phyloP scores from a whole-genome alignment of 2,329 filamentous ascomycete genomes.

The Penicillium sp. region DNA sequence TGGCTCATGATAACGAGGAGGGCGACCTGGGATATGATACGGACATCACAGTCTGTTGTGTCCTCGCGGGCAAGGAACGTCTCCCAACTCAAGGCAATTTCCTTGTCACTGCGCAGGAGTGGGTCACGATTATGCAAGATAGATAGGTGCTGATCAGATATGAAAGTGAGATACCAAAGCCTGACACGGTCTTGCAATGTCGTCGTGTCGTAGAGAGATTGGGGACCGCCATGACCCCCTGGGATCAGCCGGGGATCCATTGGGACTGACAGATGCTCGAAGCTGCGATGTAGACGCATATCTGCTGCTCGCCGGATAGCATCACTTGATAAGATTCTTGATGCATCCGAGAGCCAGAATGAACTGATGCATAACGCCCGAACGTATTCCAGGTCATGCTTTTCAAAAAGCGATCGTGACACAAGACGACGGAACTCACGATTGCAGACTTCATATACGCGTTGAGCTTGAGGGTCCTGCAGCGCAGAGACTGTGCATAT shows the following conservation, averaged over 20 bases:
- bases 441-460: conserved; percentile 41
- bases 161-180: conserved; percentile 39
- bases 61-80: conserved; percentile 34
- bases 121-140: conserved; percentile 40
- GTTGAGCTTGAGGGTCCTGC: conserved; percentile 40
- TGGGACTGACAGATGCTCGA: conserved; percentile 33
- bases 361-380: conserved; percentile 53
- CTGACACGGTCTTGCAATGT: conserved; percentile 34
- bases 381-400: conserved; percentile 49
- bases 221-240: conserved; percentile 2
- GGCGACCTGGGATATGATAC: conserved; percentile 38
- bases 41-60: conserved; percentile 35
- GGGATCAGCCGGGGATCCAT: conserved; percentile 31
- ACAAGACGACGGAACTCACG: conserved; percentile 51
- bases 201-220: conserved; percentile 16
- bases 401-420: conserved; percentile 50
- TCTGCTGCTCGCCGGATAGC: conserved; percentile 34
- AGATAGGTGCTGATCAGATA: conserved; percentile 41
- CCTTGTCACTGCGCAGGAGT: conserved; percentile 38
- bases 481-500: conserved; percentile 52
- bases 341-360: conserved; percentile 56
- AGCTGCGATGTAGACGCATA: conserved; percentile 40
- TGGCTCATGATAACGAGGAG: conserved; percentile 40
- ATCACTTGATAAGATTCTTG: conserved; percentile 38
- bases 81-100: conserved; percentile 39